Evolutionary conservation across 2,329 filamentous ascomycete species (phyloP).

Genomic region (Thelonectria olida): DNA sequence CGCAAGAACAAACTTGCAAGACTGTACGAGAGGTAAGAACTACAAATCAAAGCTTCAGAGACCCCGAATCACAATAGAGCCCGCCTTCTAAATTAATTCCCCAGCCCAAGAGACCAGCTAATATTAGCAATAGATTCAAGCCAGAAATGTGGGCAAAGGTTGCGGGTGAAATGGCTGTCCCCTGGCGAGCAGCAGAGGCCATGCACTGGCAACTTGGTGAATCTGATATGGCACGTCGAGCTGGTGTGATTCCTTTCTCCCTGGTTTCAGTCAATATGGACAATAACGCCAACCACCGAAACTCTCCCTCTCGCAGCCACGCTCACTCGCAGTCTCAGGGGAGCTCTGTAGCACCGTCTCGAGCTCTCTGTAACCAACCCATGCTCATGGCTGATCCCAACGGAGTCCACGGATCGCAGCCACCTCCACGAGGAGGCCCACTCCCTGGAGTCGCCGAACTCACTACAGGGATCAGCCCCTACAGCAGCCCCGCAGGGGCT

Average conservation of each 20-base stretch:
- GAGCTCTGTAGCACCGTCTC: slow-evolving; percentile 51
- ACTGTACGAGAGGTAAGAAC: slow-evolving; percentile 86
- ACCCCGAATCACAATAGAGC: neutral
- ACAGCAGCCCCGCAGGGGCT: slow-evolving; percentile 58
- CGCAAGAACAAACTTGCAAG: slow-evolving; percentile 96
- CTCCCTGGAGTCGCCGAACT: slow-evolving; percentile 71
- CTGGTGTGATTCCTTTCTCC: slow-evolving; percentile 87
- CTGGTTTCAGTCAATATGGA: slow-evolving; percentile 66
- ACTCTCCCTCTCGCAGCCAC: slow-evolving; percentile 49
- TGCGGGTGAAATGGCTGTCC: slow-evolving; percentile 92
- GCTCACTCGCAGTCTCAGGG: slow-evolving; percentile 59
- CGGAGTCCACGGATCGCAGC: slow-evolving; percentile 44
- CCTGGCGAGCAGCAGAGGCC: slow-evolving; percentile 93
- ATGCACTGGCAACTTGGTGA: slow-evolving; percentile 99
- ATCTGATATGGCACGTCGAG: slow-evolving; percentile 90
- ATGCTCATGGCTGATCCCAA: slow-evolving; percentile 43
- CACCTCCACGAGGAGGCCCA: slow-evolving; percentile 51
- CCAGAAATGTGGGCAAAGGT: slow-evolving; percentile 98
- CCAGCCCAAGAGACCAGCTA: slow-evolving; percentile 19
- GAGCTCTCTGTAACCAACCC: slow-evolving; percentile 50
- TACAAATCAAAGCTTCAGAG: neutral
- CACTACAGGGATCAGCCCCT: slow-evolving; percentile 70
- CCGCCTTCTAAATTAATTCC: neutral
- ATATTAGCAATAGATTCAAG: slow-evolving; percentile 76
- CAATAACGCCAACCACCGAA: slow-evolving; percentile 52